Evolutionary conservation across 176 grass and related monocot genomes (phyloP), one percentile per base, ranked within the genome.

Genomic region (Eremochloa ophiuroides): DNA sequence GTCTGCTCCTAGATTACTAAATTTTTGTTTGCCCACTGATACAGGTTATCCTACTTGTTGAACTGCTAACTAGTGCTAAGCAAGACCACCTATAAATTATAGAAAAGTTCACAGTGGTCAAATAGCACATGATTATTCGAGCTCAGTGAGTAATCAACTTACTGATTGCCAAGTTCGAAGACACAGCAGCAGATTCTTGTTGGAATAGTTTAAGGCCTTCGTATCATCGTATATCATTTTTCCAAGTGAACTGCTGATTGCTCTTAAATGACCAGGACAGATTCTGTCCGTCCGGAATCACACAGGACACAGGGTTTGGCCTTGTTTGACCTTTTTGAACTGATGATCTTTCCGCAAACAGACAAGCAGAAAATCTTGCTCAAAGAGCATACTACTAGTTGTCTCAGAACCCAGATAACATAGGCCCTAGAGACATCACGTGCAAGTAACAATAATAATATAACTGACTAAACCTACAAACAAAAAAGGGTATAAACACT

Each of bases 301-400:
- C 73, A 68, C 38, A 78, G 7, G 44, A 69, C 77, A 69, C 63
- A 47, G 12, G 18, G 66, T 86, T 86, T 86, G 40, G 71, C 84
- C 88, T 90, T 79, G 83, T 90, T 90, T 90, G 83, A 90, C 88
- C 73, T 73, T 67, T 74, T 86, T 82, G 88, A 85, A 90, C 67
- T 41, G 53, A 33, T 43, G 14, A 23, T 86, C 30, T 78, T 63
- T 23, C 16, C 26, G 58, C 75, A 66, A 73, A 73, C 65, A 53
- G 68, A 82, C 83, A 86, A 76, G 1, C 14, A 48, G 3, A 59
- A 73, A 88, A 46, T 86, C 74, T 50, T 50, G 68, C 68, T 86
- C 83, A 86, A 90, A 59, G 47, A 43, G 85, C 66, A 59, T 8
- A n/a, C n/a, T n/a, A n/a, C n/a, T n/a, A 82, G 72, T 66, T 77